Base-by-base conservation (phyloP, 2,329 filamentous ascomycete genomes). In the Neonectria punicea region DNA sequence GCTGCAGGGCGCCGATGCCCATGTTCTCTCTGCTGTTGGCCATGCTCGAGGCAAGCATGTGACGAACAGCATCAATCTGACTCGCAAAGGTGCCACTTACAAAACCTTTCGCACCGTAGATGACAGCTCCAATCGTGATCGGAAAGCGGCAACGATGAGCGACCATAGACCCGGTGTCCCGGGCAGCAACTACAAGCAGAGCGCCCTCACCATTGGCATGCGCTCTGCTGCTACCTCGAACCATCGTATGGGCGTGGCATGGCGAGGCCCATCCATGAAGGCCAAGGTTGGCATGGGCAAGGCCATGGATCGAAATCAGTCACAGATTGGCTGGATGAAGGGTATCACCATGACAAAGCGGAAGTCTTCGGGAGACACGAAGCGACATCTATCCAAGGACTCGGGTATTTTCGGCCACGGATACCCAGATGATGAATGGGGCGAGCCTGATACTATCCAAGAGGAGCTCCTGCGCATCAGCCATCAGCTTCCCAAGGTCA, bases 61-160 rank as follows among this genome's bases (percentile, higher is more conserved):
- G 20, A 85, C 85, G 7, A 88, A 88, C 43, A 89, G 87, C 32
- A 81, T 94, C 10, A 90, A 87, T 57, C 82, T 94, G 46, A 97
- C 94, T 13, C 89, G 94, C n/a, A 90, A 90, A 76, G 94, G 94
- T 11, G 93, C 94, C 6, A 82, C 86, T 2, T 98, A 98, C 82
- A 93, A 92, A 77, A 95, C 93, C 0, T 98, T 95, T 74, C 89
- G 93, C 50, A 89, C 93, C 44, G 85, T 92, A 20, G 90, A 92
- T 58, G 87, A 88, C 61, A 82, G 81, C 53, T 77, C 83, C 43
- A 84, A 84, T 51, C 82, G 85, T 25, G 89, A 91, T 62, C 88
- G 88, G 66, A 86, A 86, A 70, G 80, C 80, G 44, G 83, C 86
- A 2, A 90, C 87, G 0, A 90, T 90, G 84, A 90, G 86, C 65